Base-by-base conservation (phyloP, 2,329 filamentous ascomycete genomes). In the Fusarium keratoplasticum region DNA sequence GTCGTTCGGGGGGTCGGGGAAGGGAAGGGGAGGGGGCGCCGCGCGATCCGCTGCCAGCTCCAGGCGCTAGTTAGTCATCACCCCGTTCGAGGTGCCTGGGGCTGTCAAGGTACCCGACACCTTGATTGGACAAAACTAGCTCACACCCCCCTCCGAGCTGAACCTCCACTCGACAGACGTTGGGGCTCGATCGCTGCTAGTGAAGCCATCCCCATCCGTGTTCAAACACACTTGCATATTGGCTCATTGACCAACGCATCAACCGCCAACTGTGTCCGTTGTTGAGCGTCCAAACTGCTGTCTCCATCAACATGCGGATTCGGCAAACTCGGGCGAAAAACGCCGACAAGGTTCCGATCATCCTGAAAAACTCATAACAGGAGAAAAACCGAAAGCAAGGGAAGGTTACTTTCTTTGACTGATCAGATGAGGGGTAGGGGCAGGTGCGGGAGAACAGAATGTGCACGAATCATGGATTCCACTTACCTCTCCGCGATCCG, bases 1-100 rank as follows among this genome's bases (percentile, higher is more conserved):
- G 79, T 60, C 70, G 64, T 69, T 73, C 60, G 64, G 68, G 70
- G 68, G 72, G 71, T 74, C 71, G 67, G 71, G 57, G 29, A 44
- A 44, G 40, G 35, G 25, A 35, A 36, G 36, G 31, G 64, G 44
- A n/a, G 44, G 67, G 66, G 60, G 62, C 54, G 29, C 59, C 54
- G 62, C 69, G 55, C 58, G 68, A 75, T 75, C 72, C 61, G 72
- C 58, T 54, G 62, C 61, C 60, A 44, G 40, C 18, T 35, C 25
- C 4, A 7, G 25, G 25, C 63, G 54, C 64, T 61, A 67, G 38
- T 70, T 66, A 66, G 70, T 73, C 66, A 72, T 65, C 47, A 16
- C 27, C 54, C 16, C 18, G 42, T 42, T 71, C 27, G 4, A 29
- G 33, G 25, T 16, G 33, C 47, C 47, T 52, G 47, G 27, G 27